These are phyloP conservation scores for Limnanthes douglasii DNA, from an alignment of 345 rosid genomes.

Conservation along the genomic window DNA sequence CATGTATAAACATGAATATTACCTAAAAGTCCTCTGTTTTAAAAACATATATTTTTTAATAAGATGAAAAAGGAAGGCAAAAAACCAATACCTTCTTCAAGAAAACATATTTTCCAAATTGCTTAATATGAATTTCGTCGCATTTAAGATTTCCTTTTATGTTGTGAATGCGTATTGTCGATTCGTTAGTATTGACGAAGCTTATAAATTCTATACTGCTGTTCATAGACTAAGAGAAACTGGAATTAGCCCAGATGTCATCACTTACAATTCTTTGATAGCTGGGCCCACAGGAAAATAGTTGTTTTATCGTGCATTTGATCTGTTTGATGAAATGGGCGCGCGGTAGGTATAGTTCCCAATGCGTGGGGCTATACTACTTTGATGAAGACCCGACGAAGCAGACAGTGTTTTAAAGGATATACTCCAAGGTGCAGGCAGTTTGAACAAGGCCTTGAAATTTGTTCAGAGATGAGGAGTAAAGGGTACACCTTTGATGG, in stretches of 20 bases:
- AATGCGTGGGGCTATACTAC: conserved; percentile 79
- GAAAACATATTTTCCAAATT: no score
- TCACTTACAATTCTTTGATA: conserved; percentile 60
- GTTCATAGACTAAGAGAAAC: conserved; percentile 52
- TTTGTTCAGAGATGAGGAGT: conserved; percentile 36
- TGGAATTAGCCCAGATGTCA: conserved; percentile 41
- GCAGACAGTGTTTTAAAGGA: conserved; percentile 39
- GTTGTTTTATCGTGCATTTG: conserved; percentile 19
- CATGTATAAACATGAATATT: no score
- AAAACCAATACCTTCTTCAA: no score
- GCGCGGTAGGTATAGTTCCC: conserved; percentile 31
- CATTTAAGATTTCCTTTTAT: no score
- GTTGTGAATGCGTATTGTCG: conserved; percentile 52
- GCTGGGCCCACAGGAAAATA: conserved; percentile 37
- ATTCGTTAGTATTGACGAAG: conserved; percentile 39
- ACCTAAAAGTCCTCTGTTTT: no score
- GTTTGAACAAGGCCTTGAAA: conserved; percentile 45
- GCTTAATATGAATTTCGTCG: no score
- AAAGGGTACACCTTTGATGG: conserved; percentile 72
- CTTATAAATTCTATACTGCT: conserved; percentile 35
- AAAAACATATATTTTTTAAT: no score
- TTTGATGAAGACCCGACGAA: conserved; percentile 51
- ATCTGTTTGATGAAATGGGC: conserved; percentile 92
- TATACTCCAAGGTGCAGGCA: conserved; percentile 23
- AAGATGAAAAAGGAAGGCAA: no score